Evolutionary conservation across 2,329 filamentous ascomycete species (phyloP).

Genomic region (Hymenoscyphus fructigenus): DNA sequence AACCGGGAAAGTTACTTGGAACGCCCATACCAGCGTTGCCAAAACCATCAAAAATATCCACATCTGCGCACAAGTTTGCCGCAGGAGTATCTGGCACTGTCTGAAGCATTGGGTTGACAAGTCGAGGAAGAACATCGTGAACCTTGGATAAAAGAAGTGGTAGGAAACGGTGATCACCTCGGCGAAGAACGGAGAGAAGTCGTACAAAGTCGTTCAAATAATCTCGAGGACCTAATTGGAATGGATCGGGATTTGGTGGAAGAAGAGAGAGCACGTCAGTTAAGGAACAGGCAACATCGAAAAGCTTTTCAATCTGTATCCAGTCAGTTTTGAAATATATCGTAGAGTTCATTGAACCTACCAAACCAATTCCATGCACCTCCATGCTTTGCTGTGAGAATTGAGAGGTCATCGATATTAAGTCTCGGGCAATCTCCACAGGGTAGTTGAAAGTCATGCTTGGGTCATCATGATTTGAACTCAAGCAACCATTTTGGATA

Average conservation of each 20-base stretch:
- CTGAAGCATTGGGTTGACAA: slow-evolving; percentile 60
- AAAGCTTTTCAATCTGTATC: slow-evolving; percentile 70
- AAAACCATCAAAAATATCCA: slow-evolving; percentile 67
- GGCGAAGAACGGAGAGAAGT: slow-evolving; percentile 69
- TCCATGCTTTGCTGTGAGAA: slow-evolving; percentile 74
- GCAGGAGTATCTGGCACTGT: slow-evolving; percentile 54
- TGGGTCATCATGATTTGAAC: slow-evolving; percentile 48
- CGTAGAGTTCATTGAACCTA: slow-evolving; percentile 42
- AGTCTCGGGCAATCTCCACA: slow-evolving; percentile 60
- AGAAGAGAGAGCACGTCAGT: slow-evolving; percentile 71
- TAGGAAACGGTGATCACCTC: slow-evolving; percentile 72
- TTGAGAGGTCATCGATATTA: slow-evolving; percentile 65
- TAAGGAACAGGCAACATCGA: slow-evolving; percentile 72
- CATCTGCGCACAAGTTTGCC: slow-evolving; percentile 36
- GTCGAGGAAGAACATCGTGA: slow-evolving; percentile 65
- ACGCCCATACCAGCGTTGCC: slow-evolving; percentile 59
- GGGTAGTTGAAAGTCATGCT: slow-evolving; percentile 63
- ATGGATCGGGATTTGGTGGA: slow-evolving; percentile 59
- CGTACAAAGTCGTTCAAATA: slow-evolving; percentile 69
- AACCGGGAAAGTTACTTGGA: slow-evolving; percentile 30
- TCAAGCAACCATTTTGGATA: slow-evolving; percentile 53
- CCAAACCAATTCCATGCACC: slow-evolving; percentile 70
- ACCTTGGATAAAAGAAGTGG: slow-evolving; percentile 76
- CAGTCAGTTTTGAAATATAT: slow-evolving; percentile 13
- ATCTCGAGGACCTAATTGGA: slow-evolving; percentile 67